Percentiles rank a stretch among this genome's conserved stretches.
Evolutionary conservation across 306 rosid genomes (phyloP).

Genomic region (Calophaca sinica): DNA sequence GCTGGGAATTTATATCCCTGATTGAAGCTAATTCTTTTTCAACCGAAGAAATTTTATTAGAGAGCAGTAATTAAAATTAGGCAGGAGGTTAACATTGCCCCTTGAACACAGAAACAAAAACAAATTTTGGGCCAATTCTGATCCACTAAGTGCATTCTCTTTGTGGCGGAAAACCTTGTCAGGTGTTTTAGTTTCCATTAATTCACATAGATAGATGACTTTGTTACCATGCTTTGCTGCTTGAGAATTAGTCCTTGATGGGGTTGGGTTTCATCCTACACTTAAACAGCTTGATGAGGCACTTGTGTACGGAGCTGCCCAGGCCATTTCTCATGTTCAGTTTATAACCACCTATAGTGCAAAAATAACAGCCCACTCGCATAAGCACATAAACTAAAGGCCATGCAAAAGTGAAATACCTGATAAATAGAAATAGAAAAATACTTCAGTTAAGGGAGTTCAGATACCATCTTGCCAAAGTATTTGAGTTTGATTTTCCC

Average conservation of each 20-base stretch:
- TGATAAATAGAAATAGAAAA: slow-evolving; percentile 6
- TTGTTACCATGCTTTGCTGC: not conserved
- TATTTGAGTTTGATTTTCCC: slow-evolving; percentile 3
- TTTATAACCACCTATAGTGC: slow-evolving; percentile 13
- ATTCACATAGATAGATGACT: not conserved
- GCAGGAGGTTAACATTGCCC: slow-evolving; percentile 10
- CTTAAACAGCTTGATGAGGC: not conserved
- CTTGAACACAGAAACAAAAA: not conserved
- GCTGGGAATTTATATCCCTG: slow-evolving; percentile 15
- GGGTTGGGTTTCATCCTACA: slow-evolving; percentile 7
- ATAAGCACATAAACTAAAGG: slow-evolving; percentile 6
- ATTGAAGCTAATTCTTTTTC: slow-evolving; percentile 10
- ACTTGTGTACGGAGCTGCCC: not conserved
- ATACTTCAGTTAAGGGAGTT: slow-evolving; percentile 10
- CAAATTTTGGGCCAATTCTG: not conserved
- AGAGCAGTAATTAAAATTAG: slow-evolving; percentile 23
- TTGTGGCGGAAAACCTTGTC: slow-evolving; percentile 6
- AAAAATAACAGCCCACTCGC: slow-evolving; percentile 23
- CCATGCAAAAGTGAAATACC: slow-evolving; percentile 4
- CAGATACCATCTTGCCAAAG: slow-evolving; percentile 7
- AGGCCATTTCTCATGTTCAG: not conserved
- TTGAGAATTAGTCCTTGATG: slow-evolving; percentile 7
- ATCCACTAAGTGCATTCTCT: not conserved
- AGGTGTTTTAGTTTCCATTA: not conserved
- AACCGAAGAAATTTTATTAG: not conserved